phyloP scores from a whole-genome alignment of 2,329 filamentous ascomycete genomes.

The Fusarium drepaniforme region DNA sequence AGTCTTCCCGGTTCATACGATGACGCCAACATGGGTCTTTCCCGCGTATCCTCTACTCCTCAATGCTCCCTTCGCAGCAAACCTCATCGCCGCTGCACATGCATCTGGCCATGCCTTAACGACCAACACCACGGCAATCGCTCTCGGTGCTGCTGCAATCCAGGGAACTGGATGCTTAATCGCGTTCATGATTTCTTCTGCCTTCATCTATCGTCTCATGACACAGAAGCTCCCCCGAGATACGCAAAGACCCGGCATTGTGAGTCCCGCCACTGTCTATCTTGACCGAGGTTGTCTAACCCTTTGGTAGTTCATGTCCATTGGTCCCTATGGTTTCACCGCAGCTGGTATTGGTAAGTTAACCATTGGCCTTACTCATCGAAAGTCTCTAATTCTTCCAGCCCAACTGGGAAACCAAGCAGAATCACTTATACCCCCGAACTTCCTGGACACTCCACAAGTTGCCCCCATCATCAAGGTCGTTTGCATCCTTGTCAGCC shows the following conservation, averaged over 20 bases:
- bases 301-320: conserved; percentile 75
- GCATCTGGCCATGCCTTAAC: conserved; percentile 26
- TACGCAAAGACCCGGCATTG: conserved; percentile 80
- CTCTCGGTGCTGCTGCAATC: conserved; percentile 61
- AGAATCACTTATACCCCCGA: conserved; percentile 55
- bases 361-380: background rate
- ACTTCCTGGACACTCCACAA: conserved; percentile 57
- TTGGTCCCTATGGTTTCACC: conserved; percentile 78
- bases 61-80: conserved; percentile 78
- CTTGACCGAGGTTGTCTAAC: background rate
- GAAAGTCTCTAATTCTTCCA: conserved; percentile 19
- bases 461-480: conserved; percentile 60
- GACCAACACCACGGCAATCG: conserved; percentile 59
- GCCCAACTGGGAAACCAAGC: conserved; percentile 61
- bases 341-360: conserved; percentile 55
- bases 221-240: conserved; percentile 86
- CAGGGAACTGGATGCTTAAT: conserved; percentile 69
- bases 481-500: conserved; percentile 70
- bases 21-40: conserved; percentile 92
- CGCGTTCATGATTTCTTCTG: conserved; percentile 83
- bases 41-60: conserved; percentile 86
- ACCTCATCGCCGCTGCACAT: conserved; percentile 60
- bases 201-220: conserved; percentile 89
- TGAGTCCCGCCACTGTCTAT: conserved; percentile 33
- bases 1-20: conserved; percentile 77